Evolutionary conservation across 2,329 filamentous ascomycete genomes (phyloP).

Genomic region (Parafenestella ontariensis): DNA sequence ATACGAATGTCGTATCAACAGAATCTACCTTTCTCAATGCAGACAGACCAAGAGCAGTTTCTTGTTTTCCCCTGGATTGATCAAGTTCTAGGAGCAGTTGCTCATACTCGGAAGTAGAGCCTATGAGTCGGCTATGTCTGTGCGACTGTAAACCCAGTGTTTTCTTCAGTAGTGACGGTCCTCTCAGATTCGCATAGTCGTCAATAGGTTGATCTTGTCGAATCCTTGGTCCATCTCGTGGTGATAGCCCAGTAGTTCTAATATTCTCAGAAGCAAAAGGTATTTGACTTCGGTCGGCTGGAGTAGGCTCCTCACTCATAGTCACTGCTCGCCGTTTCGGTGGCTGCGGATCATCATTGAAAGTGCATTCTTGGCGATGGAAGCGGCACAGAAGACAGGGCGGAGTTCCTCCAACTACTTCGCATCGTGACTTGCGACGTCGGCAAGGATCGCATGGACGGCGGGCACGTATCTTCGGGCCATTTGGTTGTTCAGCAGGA

Average conservation of each 20-base stretch:
- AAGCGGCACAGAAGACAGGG: slow-evolving; percentile 72
- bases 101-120: slow-evolving; percentile 40
- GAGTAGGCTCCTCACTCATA: slow-evolving; percentile 8
- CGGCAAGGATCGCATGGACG: slow-evolving; percentile 72
- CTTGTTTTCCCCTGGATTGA: slow-evolving; percentile 6
- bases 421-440: slow-evolving; percentile 70
- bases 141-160: slow-evolving; percentile 45
- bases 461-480: slow-evolving; percentile 27
- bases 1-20: slow-evolving; percentile 32
- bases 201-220: slow-evolving; percentile 35
- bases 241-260: slow-evolving; percentile 5
- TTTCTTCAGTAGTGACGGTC: slow-evolving; percentile 44
- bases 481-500: slow-evolving; percentile 4
- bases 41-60: slow-evolving; percentile 18
- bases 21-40: slow-evolving; percentile 35
- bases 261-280: background rate
- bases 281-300: background rate
- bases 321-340: slow-evolving; percentile 67
- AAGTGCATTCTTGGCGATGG: slow-evolving; percentile 71
- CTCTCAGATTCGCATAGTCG: slow-evolving; percentile 44
- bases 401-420: slow-evolving; percentile 69
- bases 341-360: slow-evolving; percentile 70
- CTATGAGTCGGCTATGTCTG: slow-evolving; percentile 38
- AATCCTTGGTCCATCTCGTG: slow-evolving; percentile 21
- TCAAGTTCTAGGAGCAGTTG: slow-evolving; percentile 30